Evolutionary conservation across 2,329 filamentous ascomycete species (phyloP).

Genomic region (Colletotrichum shisoi): DNA sequence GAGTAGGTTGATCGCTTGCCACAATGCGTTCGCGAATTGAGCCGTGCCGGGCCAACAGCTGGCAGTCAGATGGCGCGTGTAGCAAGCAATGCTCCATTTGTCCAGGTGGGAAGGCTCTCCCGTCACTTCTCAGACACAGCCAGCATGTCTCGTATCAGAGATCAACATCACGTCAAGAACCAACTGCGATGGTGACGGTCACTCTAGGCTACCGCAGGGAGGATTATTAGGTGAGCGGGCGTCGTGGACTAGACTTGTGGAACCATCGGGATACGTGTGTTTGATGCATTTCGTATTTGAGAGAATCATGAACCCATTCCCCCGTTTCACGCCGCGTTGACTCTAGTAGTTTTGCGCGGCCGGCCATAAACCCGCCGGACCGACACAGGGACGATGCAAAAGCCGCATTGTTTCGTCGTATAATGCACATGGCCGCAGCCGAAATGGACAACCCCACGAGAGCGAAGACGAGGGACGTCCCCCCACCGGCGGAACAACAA

Average conservation of each 20-base stretch:
- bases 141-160: no score
- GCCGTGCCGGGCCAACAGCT: no score
- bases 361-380: slow-evolving; percentile 22
- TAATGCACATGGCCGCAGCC: slow-evolving; percentile 37
- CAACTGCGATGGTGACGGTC: no score
- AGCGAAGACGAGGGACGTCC: slow-evolving; percentile 22
- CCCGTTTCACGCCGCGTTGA: slow-evolving; percentile 41
- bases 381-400: slow-evolving; percentile 39
- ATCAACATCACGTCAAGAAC: no score
- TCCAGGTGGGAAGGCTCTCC: no score
- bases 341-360: slow-evolving; percentile 38
- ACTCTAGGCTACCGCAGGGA: not conserved
- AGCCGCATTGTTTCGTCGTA: slow-evolving; percentile 33
- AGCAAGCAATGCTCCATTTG: no score
- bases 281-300: slow-evolving; percentile 41
- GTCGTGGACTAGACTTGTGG: slow-evolving; percentile 13
- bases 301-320: slow-evolving; percentile 42
- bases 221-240: not conserved
- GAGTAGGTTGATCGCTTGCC: no score
- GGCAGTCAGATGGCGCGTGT: no score
- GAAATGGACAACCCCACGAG: slow-evolving; percentile 26
- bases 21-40: no score
- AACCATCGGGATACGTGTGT: slow-evolving; percentile 23
- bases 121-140: no score
- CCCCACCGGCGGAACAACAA: slow-evolving; percentile 28